Evolutionary conservation across 2,329 filamentous ascomycete species (phyloP).

Genomic region (Fusarium agapanthi): DNA sequence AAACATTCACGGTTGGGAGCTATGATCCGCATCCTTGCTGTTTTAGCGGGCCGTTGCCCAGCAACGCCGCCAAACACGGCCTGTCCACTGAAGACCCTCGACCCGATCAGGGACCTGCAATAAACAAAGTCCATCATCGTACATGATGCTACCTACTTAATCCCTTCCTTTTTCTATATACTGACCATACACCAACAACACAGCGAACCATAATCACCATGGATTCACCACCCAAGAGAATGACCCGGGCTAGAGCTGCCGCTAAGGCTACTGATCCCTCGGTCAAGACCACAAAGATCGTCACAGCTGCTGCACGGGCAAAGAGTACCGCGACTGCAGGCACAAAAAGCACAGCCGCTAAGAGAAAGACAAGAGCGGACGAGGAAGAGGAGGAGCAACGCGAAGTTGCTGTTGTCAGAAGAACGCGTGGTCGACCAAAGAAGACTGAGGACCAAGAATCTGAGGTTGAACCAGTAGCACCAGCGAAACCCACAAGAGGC

Average conservation of each 20-base stretch:
- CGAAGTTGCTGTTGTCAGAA: conserved; percentile 47
- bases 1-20: conserved; percentile 22
- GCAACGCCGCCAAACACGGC: conserved; percentile 42
- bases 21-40: conserved; percentile 31
- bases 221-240: conserved; percentile 68
- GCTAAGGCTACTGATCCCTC: conserved; percentile 52
- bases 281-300: conserved; percentile 54
- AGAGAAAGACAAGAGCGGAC: conserved; percentile 64
- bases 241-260: conserved; percentile 61
- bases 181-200: conserved; percentile 35
- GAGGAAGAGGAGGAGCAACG: conserved; percentile 56
- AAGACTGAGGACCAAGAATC: conserved; percentile 49
- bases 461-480: conserved; percentile 29
- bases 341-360: conserved; percentile 49
- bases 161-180: conserved; percentile 29
- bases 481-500: conserved; percentile 43
- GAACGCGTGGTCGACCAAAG: conserved; percentile 53
- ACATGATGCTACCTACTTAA: conserved; percentile 40
- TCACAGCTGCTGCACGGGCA: conserved; percentile 60
- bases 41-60: conserved; percentile 37
- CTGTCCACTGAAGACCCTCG: conserved; percentile 31
- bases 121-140: conserved; percentile 35
- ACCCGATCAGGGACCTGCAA: conserved; percentile 9
- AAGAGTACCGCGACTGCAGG: conserved; percentile 50
- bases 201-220: conserved; percentile 48